phyloP scores from a whole-genome alignment of 768 basidiomycete genomes.

The Gymnopilus dilepis region DNA sequence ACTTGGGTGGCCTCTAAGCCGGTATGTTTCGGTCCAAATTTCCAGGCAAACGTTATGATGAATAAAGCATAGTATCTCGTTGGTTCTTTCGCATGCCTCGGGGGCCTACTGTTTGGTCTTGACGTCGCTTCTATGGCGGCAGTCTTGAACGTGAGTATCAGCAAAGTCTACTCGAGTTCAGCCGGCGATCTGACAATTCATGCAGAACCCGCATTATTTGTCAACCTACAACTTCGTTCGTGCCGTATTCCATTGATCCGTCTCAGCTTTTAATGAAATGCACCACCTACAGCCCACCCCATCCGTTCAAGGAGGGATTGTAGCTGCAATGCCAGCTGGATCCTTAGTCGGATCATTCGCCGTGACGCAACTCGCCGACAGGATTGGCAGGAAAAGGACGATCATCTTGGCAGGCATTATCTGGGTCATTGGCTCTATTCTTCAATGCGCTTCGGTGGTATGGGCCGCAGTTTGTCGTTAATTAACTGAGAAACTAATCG shows the following conservation, averaged over 20 bases:
- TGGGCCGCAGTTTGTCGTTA: too few species aligned
- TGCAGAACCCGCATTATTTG: constrained; percentile 48
- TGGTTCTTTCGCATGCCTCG: constrained; percentile 82
- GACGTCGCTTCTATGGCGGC: constrained; percentile 87
- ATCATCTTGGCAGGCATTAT: constrained; percentile 70
- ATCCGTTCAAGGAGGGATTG: constrained; percentile 77
- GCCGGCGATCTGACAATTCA: not conserved
- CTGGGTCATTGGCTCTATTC: constrained; percentile 73
- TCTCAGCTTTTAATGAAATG: constrained; percentile 36
- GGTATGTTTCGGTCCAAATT: not conserved
- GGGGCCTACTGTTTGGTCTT: constrained; percentile 79
- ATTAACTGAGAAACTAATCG: too few species aligned
- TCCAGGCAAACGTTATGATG: too few species aligned
- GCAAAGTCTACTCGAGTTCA: too few species aligned
- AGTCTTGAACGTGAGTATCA: constrained; percentile 57
- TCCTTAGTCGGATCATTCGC: constrained; percentile 70
- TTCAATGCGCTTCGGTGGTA: constrained; percentile 70
- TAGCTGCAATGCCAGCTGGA: constrained; percentile 79
- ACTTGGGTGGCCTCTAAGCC: constrained; percentile 38
- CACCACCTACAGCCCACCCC: too few species aligned
- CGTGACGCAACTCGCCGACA: constrained; percentile 69
- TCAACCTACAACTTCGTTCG: too few species aligned
- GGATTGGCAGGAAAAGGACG: constrained; percentile 68
- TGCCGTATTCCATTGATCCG: constrained; percentile 42
- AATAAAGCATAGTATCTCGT: constrained; percentile 61